phyloP scores from a whole-genome alignment of 441 rosid genomes.

The Melastoma candidum region DNA sequence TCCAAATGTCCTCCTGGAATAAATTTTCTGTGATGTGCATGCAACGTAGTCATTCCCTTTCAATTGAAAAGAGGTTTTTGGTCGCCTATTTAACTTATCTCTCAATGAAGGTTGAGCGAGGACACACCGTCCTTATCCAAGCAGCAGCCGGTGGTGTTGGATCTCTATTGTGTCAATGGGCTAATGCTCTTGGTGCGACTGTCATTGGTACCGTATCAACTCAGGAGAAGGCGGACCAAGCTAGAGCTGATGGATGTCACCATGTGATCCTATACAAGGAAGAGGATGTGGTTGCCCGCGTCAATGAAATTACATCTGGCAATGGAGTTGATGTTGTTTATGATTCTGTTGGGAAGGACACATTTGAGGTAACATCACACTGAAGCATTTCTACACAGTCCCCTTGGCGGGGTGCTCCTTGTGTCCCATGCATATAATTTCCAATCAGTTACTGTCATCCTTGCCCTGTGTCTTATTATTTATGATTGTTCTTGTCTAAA shows the following conservation, averaged over 20 bases:
- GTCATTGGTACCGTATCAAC: conserved; percentile 85
- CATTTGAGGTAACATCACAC: conserved; percentile 45
- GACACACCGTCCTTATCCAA: conserved; percentile 73
- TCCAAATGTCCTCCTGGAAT: too few species aligned
- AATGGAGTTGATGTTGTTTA: conserved; percentile 81
- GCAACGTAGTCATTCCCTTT: too few species aligned
- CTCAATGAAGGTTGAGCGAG: conserved; percentile 49
- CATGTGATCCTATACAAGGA: conserved; percentile 64
- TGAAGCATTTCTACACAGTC: background rate
- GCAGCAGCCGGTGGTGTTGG: conserved; percentile 97
- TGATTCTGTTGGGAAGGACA: conserved; percentile 94
- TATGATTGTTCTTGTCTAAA: background rate
- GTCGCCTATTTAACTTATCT: background rate
- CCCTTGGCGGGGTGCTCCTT: background rate
- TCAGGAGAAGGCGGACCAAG: conserved; percentile 82
- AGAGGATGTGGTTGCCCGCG: conserved; percentile 68
- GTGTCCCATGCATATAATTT: background rate
- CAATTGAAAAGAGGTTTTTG: too few species aligned
- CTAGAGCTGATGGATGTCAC: conserved; percentile 83
- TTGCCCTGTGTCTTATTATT: background rate
- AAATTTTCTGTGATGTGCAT: too few species aligned
- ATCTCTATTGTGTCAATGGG: conserved; percentile 90
- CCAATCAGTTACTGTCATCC: background rate
- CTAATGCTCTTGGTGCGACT: conserved; percentile 76
- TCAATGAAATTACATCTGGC: conserved; percentile 68